Evolutionary conservation across 1,284 basidiomycete species (phyloP).

Genomic region (Coniferiporia weirii): DNA sequence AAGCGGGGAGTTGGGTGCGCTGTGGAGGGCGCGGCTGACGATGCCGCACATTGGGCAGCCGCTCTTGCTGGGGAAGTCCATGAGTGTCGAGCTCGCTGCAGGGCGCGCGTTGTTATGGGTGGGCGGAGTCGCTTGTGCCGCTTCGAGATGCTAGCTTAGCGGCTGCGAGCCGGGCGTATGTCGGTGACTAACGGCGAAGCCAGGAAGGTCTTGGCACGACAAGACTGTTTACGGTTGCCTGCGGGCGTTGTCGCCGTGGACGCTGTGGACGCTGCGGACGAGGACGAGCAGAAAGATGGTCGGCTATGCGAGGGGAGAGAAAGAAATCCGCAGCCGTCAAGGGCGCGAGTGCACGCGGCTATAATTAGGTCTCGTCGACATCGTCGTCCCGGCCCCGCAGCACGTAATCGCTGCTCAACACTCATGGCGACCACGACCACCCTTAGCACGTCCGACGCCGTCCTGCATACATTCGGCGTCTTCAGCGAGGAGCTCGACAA

Average conservation of each 20-base stretch:
- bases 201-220: too few species aligned
- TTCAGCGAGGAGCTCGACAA: conserved; percentile 73
- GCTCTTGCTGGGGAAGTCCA: conserved; percentile 53
- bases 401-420: not conserved
- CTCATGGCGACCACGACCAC: not conserved
- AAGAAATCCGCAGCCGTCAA: not conserved
- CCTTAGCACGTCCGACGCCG: conserved; percentile 23
- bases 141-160: too few species aligned
- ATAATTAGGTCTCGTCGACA: too few species aligned
- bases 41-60: conserved; percentile 75
- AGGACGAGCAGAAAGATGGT: not conserved
- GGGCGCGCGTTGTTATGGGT: too few species aligned
- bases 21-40: conserved; percentile 43
- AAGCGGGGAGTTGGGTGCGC: conserved; percentile 29
- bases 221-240: too few species aligned
- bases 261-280: not conserved
- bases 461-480: conserved; percentile 41
- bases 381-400: too few species aligned
- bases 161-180: too few species aligned
- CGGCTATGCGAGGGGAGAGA: not conserved
- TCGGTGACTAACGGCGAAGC: too few species aligned
- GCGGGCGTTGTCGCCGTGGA: not conserved
- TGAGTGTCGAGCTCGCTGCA: conserved; percentile 19
- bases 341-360: too few species aligned
- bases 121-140: too few species aligned